Base-by-base conservation (phyloP, 2,329 filamentous ascomycete genomes). In the Pseudogymnoascus sp. region DNA sequence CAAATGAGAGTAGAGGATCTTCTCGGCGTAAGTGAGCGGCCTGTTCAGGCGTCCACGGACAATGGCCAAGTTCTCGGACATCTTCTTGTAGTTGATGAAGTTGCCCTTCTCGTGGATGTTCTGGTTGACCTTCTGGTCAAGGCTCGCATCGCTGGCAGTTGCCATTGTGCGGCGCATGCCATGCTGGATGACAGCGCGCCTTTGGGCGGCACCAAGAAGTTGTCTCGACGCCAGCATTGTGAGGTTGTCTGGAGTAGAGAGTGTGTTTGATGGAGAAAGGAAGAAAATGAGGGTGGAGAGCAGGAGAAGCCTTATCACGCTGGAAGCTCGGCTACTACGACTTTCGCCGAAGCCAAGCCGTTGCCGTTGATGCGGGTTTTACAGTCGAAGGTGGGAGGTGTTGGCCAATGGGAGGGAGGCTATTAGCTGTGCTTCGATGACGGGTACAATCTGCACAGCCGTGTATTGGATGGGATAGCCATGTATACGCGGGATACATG, bases 11-110 rank as follows among this genome's bases (percentile, higher is more conserved):
- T 99, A 99, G 71, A 97, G 85, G 73, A 99, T 92, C 87, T 99
- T 99, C 85, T 99, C 94, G 76, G 92, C 91, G 76, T 88, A 96
- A 71, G 92, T 94, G 72, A 99, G 86, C 70, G 94, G 94, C 71
- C 91, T 88, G 81, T 96, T 96, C 69, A 99, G 85, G 73, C 94
- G 88, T 72, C 81, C 78, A 74, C 94, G 90, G 70, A 99, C 94
- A 77, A 99, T 86, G 72, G 86, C 82, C 65, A 99, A 85, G 84
- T 96, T 97, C 82, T 97, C 92, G 72, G 90, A 92, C 92, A 97
- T 97, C 85, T 97, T 97, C 85, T 91, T 92, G 78, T 99, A 99
- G 85, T 97, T 96, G 84, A 97, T 96, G 83, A 91, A 97, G 84
- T 95, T 94, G 78, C 84, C 86, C 78, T 92, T 89, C 80, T 99